Evolutionary conservation across 1,284 basidiomycete species (phyloP), one percentile per base, ranked within the genome.

Genomic region (Apiotrichum akiyoshidainum): DNA sequence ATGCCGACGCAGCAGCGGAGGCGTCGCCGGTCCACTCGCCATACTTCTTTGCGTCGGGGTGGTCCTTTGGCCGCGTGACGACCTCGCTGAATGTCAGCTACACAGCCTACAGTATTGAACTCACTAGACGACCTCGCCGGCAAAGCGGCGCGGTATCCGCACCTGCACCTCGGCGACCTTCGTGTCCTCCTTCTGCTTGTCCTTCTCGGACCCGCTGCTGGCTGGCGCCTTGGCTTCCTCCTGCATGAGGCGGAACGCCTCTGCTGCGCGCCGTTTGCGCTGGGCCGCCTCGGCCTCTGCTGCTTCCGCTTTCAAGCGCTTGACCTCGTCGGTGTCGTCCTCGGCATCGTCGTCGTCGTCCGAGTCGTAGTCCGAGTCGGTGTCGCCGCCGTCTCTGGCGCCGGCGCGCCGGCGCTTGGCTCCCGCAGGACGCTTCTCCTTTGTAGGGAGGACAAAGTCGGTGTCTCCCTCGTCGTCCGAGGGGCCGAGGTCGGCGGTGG

Each of bases 61-160:
- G 70, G 44, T 60, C 56, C 26, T 59, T 61, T 0, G 60, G 63
- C 26, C 76, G 45, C 22, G 41, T 58, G 11, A 76, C 73, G 5
- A 66, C 74, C 60, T 78, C 76, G 35, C 76, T 78, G n/a, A 13
- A 11, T 19, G 33, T 50, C 6, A 45, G 46, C n/a, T n/a, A n/a
- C 5, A 17, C 5, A 17, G n/a, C 37, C 2, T 34, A 14, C 19
- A 41, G 31, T 13, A 13, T 2, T 12, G 2, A 12, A 61, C 76
- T 65, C 46, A 77, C 76, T 65, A 71, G 48, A 78, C 68, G 11
- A 68, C 72, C 60, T 77, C 71, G 2, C 76, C 76, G 0, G 74
- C 75, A 55, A 75, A 78, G n/a, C 66, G 61, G 40, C 75, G 66
- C 39, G 73, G 65, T 26, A 75, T 57, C 55, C 63, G 61, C 10